These are phyloP conservation scores for Metschnikowia gelsemii DNA, from an alignment of 805 yeast genomes.

Conservation along the genomic window DNA sequence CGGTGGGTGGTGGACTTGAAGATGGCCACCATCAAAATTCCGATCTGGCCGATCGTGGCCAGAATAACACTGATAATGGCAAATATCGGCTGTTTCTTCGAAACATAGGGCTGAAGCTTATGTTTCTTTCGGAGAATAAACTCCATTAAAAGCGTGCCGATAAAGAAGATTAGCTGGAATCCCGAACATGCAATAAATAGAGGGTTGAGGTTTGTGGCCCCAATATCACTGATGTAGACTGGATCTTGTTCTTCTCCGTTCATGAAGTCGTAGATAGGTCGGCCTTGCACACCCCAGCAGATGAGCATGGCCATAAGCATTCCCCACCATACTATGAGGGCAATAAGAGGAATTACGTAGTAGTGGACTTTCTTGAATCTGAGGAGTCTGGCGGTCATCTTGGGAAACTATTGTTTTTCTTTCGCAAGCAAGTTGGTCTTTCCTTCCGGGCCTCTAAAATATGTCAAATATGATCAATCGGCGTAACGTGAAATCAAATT, in stretches of 20 bases:
- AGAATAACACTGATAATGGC: slow-evolving; percentile 43
- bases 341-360: slow-evolving; percentile 62
- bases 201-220: slow-evolving; percentile 84
- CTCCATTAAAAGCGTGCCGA: slow-evolving; percentile 62
- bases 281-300: slow-evolving; percentile 80
- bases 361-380: slow-evolving; percentile 47
- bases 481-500: too few species aligned
- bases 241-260: slow-evolving; percentile 41
- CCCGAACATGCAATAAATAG: slow-evolving; percentile 77
- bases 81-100: slow-evolving; percentile 41
- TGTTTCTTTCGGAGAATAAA: slow-evolving; percentile 56
- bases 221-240: slow-evolving; percentile 81
- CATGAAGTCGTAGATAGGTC: slow-evolving; percentile 64
- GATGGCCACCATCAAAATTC: slow-evolving; percentile 70
- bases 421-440: too few species aligned
- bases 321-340: slow-evolving; percentile 81
- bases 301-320: slow-evolving; percentile 79
- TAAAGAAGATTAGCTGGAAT: slow-evolving; percentile 72
- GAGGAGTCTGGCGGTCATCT: slow-evolving; percentile 16
- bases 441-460: background rate
- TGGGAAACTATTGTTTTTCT: too few species aligned
- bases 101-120: slow-evolving; percentile 53
- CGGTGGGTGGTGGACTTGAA: slow-evolving; percentile 63
- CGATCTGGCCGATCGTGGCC: slow-evolving; percentile 64
- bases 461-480: background rate